Conservation (phyloP, 176 grass and related monocot species). For the Zoysia pacifica region DNA sequence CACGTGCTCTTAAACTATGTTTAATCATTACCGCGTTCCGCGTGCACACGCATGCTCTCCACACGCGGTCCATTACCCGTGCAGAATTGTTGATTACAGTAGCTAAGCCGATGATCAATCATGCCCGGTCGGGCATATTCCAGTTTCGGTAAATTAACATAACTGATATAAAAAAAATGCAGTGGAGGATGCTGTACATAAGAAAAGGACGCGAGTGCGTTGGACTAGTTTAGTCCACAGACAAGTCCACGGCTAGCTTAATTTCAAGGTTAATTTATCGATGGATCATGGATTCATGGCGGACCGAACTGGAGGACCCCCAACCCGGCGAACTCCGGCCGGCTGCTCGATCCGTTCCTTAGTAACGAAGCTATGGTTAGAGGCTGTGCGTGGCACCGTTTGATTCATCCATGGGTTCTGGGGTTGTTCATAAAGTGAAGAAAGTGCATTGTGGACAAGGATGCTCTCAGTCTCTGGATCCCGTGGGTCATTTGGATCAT, state of each 20-base stretch:
- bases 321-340: too few relatives aligned
- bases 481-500: neutral
- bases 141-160: constrained; percentile 10
- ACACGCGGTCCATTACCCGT: constrained; percentile 27
- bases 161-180: too few relatives aligned
- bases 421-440: neutral
- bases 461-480: neutral
- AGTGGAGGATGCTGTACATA: neutral
- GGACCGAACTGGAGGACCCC: too few relatives aligned
- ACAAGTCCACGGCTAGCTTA: too few relatives aligned
- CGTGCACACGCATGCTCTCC: constrained; percentile 24
- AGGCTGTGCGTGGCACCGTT: neutral
- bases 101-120: neutral
- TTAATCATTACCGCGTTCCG: constrained; percentile 7
- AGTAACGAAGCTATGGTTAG: constrained; percentile 42
- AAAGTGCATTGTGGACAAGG: neutral
- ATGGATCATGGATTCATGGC: neutral
- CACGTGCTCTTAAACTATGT: constrained; percentile 23
- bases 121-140: neutral
- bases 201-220: neutral
- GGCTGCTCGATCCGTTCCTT: constrained; percentile 30
- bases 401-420: neutral
- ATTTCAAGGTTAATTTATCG: neutral
- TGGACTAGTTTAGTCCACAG: constrained; percentile 14
- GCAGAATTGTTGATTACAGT: neutral